A percentile compares a stretch with the other conserved stretches of the same genome.
Conservation (phyloP, 208 protist species). For the Leishmania guyanensis region DNA sequence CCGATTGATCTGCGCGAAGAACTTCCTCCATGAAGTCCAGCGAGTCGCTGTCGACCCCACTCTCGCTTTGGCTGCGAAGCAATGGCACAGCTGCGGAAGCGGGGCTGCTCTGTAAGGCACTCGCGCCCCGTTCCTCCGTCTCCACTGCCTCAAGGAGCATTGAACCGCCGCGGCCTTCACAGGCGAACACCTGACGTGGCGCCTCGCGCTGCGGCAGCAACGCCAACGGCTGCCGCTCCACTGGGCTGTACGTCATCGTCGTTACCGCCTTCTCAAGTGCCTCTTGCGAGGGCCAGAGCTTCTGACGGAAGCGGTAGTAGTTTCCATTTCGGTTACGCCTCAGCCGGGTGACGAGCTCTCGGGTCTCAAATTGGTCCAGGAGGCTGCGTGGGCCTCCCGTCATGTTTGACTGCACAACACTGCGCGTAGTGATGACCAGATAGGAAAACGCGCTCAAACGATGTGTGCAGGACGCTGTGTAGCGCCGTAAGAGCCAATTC, state of each 20-base stretch:
- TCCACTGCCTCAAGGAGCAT: slow-evolving; percentile 45
- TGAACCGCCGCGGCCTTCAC: slow-evolving; percentile 51
- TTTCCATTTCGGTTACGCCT: slow-evolving; percentile 67
- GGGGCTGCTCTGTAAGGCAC: neutral
- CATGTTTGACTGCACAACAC: slow-evolving; percentile 66
- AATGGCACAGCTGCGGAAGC: neutral
- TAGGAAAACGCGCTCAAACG: neutral
- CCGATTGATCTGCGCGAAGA: slow-evolving; percentile 28
- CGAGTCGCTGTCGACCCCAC: neutral
- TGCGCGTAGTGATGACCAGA: slow-evolving; percentile 5
- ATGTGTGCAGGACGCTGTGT: neutral
- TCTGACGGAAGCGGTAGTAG: slow-evolving; percentile 82
- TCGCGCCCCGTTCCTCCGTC: neutral
- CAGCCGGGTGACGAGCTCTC: slow-evolving; percentile 39
- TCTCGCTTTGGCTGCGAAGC: neutral
- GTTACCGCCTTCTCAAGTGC: slow-evolving; percentile 68
- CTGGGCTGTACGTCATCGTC: slow-evolving; percentile 54
- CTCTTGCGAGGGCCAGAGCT: slow-evolving; percentile 75
- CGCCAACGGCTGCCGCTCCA: slow-evolving; percentile 66
- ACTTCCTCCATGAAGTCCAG: slow-evolving; percentile 25
- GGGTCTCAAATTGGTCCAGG: slow-evolving; percentile 72
- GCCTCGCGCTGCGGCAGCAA: slow-evolving; percentile 46
- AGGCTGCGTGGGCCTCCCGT: slow-evolving; percentile 44
- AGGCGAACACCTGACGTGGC: slow-evolving; percentile 35
- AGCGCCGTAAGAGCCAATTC: neutral